Base-by-base conservation (phyloP, 2,329 filamentous ascomycete species). In the Fusarium torreyae region DNA sequence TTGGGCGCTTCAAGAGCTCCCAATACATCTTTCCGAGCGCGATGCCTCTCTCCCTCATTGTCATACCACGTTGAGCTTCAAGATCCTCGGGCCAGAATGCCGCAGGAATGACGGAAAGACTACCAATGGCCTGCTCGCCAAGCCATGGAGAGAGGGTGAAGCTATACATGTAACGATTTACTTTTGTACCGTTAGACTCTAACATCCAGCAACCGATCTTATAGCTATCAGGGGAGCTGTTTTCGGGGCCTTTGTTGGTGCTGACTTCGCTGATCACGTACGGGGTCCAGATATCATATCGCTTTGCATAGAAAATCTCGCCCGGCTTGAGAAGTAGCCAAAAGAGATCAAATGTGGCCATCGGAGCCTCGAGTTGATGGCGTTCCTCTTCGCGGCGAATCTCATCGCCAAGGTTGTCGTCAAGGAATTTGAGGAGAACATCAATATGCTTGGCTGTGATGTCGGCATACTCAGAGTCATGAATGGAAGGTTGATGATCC, bases 291-390 rank as follows among this genome's bases (percentile, higher is more conserved):
- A 78, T 76, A 40, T 78, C 76, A 54, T 81, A 74, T 22, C 76
- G 72, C 63, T 82, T 81, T 51, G 77, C 72, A 56, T 85, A 86
- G 34, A 85, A 72, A 38, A 85, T 76, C 56, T 81, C 76, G 1
- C 83, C 83, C 1, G 84, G 84, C 73, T 81, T 82, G 33, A 84
- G 77, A 7, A 85, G 75, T 40, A 85, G 74, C 82, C 84, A 86
- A 57, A 84, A 80, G 64, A 79, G 78, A 6, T 83, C 79, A 45
- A 80, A 85, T 3, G 83, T 85, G 14, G 82, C 81, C 38, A 77
- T 79, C 1, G 83, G 82, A 1, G 72, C 74, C 26, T 70, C 69
- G 44, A 78, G 77, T 14, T 70, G 65, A 72, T 85, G 80, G 5
- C 81, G 80, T 7, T 74, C 76, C 61, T 81, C 75, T 63, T 86